These are phyloP conservation scores for Amaranthus tricolor DNA, from an alignment of 179 eudicot genomes.

Conservation along the genomic window DNA sequence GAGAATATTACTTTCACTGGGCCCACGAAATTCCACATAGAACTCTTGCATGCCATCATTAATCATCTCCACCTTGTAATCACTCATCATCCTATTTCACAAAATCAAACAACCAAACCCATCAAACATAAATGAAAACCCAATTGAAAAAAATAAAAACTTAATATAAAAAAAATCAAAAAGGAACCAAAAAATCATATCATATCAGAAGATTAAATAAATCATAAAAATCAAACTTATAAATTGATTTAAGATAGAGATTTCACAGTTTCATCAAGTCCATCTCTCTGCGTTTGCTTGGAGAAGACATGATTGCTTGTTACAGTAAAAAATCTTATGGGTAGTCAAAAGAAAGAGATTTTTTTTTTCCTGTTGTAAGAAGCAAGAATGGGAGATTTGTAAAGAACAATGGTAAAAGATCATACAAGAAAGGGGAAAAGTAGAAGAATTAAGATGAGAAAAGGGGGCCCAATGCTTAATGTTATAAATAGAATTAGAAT, in stretches of 20 bases:
- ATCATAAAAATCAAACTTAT: background rate
- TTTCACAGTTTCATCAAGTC: slow-evolving; percentile 79
- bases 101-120: slow-evolving; percentile 2
- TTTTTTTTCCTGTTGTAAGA: slow-evolving; percentile 14
- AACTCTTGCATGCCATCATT: slow-evolving; percentile 73
- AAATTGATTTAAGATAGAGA: background rate
- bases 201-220: background rate
- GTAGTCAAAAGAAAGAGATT: slow-evolving; percentile 11
- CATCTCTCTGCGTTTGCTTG: slow-evolving; percentile 81
- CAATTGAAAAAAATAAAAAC: background rate
- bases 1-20: slow-evolving; percentile 46
- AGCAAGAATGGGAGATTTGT: slow-evolving; percentile 18
- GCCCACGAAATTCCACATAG: slow-evolving; percentile 69
- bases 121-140: background rate
- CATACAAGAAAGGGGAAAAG: slow-evolving; percentile 10
- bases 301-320: slow-evolving; percentile 66
- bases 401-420: slow-evolving; percentile 11
- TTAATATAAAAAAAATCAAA: background rate
- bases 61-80: slow-evolving; percentile 76
- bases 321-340: background rate
- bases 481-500: background rate
- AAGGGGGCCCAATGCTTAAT: slow-evolving; percentile 1
- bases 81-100: slow-evolving; percentile 66
- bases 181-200: slow-evolving; percentile 4
- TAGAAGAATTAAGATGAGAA: background rate